Conservation (phyloP, 176 grass and related monocot genomes). For the Oryza meyeriana region DNA sequence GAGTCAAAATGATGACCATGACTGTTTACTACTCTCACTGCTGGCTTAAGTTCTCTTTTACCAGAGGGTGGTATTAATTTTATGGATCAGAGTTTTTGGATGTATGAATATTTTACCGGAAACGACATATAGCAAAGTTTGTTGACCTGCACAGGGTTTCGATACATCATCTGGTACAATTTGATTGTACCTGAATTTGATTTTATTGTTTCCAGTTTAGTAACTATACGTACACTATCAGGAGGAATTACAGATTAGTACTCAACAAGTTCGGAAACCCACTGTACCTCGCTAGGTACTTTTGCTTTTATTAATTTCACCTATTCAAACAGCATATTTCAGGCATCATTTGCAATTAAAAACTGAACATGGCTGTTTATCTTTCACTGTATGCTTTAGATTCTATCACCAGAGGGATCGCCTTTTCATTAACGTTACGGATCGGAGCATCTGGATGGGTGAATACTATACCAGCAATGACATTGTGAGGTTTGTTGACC, state of each 20-base stretch:
- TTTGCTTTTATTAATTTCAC: background rate
- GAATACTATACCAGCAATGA: background rate
- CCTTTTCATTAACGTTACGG: background rate
- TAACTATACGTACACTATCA: background rate
- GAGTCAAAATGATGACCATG: background rate
- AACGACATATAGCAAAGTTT: background rate
- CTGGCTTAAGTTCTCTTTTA: background rate
- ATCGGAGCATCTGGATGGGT: background rate
- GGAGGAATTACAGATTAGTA: background rate
- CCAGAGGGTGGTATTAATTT: background rate
- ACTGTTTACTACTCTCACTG: background rate
- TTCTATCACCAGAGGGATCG: no score
- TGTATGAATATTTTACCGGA: background rate
- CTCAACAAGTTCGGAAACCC: no score
- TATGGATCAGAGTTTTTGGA: background rate
- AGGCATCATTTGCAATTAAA: background rate
- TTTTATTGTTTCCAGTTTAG: background rate
- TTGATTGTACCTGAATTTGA: background rate
- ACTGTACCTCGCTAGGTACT: background rate
- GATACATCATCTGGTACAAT: background rate
- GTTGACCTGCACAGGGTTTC: background rate
- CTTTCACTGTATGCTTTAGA: background rate
- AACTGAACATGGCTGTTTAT: background rate
- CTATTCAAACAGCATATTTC: background rate
- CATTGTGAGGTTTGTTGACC: background rate